These are phyloP conservation scores for Hypoxylon rubiginosum DNA, from an alignment of 2,329 filamentous ascomycete species.

Conservation along the genomic window DNA sequence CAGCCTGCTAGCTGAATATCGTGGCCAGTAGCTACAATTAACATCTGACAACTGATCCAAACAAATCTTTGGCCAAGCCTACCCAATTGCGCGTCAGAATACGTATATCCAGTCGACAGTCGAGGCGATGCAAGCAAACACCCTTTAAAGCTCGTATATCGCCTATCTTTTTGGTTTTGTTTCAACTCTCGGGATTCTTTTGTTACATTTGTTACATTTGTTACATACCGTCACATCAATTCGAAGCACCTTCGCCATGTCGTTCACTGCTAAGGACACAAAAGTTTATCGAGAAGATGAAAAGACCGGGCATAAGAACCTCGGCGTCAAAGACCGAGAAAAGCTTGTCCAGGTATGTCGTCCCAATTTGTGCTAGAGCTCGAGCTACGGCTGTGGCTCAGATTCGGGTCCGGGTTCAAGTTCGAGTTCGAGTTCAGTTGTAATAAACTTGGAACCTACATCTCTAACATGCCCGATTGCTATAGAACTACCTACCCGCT, in stretches of 20 bases:
- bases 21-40: slow-evolving; percentile 24
- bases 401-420: background rate
- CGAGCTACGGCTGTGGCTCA: background rate
- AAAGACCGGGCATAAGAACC: slow-evolving; percentile 56
- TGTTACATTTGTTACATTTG: background rate
- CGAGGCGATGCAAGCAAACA: slow-evolving; percentile 28
- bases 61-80: slow-evolving; percentile 24
- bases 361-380: background rate
- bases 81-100: slow-evolving; percentile 34
- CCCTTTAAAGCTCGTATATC: slow-evolving; percentile 5
- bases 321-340: slow-evolving; percentile 60
- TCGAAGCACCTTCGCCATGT: slow-evolving; percentile 50
- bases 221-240: slow-evolving; percentile 9
- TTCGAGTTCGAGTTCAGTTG: background rate
- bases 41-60: slow-evolving; percentile 26
- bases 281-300: slow-evolving; percentile 62
- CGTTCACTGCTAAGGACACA: slow-evolving; percentile 55
- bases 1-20: slow-evolving; percentile 12
- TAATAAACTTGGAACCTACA: slow-evolving; percentile 26
- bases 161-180: background rate
- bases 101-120: slow-evolving; percentile 11
- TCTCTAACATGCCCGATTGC: slow-evolving; percentile 12
- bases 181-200: slow-evolving; percentile 7
- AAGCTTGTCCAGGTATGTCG: slow-evolving; percentile 59
- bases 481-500: slow-evolving; percentile 50